Percentiles rank a stretch among this genome's conserved stretches.
Evolutionary conservation across 1,284 basidiomycete species (phyloP).

Genomic region (Puccinia triticina): DNA sequence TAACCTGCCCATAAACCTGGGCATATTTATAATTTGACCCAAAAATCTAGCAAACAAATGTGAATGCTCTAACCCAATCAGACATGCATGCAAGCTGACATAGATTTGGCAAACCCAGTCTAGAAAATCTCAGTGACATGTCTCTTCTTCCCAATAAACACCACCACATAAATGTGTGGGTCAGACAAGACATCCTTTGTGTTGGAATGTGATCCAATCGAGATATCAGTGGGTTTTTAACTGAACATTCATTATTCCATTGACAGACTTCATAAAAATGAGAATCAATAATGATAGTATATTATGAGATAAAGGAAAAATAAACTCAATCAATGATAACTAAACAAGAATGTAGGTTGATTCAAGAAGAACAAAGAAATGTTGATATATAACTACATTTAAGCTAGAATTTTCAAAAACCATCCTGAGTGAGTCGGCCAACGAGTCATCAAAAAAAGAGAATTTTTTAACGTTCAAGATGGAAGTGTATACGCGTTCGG

Average conservation of each 20-base stretch:
- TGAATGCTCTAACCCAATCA: too few relatives aligned
- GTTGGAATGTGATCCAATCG: too few relatives aligned
- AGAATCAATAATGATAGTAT: not conserved
- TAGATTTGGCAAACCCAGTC: too few relatives aligned
- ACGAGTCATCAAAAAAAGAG: not conserved
- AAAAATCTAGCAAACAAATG: too few relatives aligned
- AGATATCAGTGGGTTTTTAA: not conserved
- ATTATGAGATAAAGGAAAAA: not conserved
- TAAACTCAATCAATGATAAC: not conserved
- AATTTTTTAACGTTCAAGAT: not conserved
- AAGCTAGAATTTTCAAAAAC: not conserved
- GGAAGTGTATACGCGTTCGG: not conserved
- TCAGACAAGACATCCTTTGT: too few relatives aligned
- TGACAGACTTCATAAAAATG: slow-evolving; percentile 1
- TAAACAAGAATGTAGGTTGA: not conserved
- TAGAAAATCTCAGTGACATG: too few relatives aligned
- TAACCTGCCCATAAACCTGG: too few relatives aligned
- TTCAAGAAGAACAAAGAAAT: not conserved
- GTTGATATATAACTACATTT: not conserved
- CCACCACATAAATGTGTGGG: too few relatives aligned
- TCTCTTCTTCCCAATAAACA: too few relatives aligned
- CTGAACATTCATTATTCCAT: not conserved
- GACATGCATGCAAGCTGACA: too few relatives aligned
- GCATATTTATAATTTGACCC: too few relatives aligned
- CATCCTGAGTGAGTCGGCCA: not conserved